Evolutionary conservation across 176 grass and related monocot genomes (phyloP), one percentile per base, ranked within the genome.

Genomic region (Carex parvula): DNA sequence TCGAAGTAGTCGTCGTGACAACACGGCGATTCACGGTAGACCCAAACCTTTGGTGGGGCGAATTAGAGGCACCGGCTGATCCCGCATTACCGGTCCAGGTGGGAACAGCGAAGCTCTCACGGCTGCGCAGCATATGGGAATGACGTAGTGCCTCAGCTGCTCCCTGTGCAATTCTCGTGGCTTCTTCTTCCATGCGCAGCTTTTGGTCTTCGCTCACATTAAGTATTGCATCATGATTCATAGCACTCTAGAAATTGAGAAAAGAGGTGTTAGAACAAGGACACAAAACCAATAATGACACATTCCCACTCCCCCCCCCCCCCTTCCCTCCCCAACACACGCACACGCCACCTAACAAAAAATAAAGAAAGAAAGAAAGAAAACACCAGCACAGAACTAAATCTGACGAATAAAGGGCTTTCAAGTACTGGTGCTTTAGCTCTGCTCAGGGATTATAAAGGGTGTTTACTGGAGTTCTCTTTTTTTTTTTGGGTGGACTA

Each of bases 171-270:
- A 98, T 92, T 76, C 82, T 89, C 33, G 92, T 91, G 30, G 95
- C 92, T 52, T 94, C 87, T 79, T 87, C 91, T 78, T 98, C 95
- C 64, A 94, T 64, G 2, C 89, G 85, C 85, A 98, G 0, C 86
- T 94, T 95, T 79, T 87, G 71, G 63, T 98, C 91, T 24, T 98
- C 92, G 21, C 90, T 94, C 7, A 88, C 95, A 64, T 90, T 90
- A 71, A 94, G 89, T 83, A 98, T 98, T 17, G 89, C 95, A 86
- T 98, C 95, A 83, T 98, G 95, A 70, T 98, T 93, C 81, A 95
- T 86, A 5, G 92, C 92, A 58, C 95, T 98, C 95, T 98, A 85
- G 44, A 35, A 6, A 87, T 84, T 5, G 33, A 67, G 24, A 77
- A 42, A 33, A 89, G 18, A 33, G 29, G 60, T 88, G 5, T 54